Percentiles rank a stretch among this genome's conserved stretches.
Conservation (phyloP, 306 rosid species). For the Sicyos baderoa region DNA sequence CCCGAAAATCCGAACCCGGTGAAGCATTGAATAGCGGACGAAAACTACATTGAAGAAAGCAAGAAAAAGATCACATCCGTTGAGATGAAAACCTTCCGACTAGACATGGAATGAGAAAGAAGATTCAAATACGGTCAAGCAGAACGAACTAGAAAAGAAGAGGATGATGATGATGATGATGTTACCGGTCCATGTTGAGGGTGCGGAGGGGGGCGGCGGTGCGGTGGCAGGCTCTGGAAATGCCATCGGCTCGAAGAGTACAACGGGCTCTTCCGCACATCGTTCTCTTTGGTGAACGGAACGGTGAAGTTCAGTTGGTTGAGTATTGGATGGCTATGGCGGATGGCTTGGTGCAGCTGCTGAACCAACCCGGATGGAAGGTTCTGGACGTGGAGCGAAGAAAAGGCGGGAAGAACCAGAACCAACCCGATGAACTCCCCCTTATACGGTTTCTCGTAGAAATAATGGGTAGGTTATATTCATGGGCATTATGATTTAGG, state of each 20-base stretch:
- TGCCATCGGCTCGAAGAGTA: constrained; percentile 51
- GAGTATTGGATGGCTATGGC: constrained; percentile 6
- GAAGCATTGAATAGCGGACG: constrained; percentile 62
- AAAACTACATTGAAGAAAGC: constrained; percentile 36
- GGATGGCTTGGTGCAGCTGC: neutral
- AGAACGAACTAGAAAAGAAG: neutral
- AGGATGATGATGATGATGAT: neutral
- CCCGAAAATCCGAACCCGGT: constrained; percentile 60
- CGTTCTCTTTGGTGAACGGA: neutral
- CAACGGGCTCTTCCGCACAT: constrained; percentile 88
- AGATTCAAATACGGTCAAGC: neutral
- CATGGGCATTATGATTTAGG: no score
- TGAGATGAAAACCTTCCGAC: neutral
- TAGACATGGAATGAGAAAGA: neutral
- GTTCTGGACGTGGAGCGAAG: neutral
- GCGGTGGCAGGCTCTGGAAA: constrained; percentile 61
- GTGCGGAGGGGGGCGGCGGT: constrained; percentile 31
- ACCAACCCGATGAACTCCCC: no score
- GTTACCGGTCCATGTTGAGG: constrained; percentile 51
- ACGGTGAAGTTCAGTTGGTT: neutral
- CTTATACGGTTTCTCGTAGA: no score
- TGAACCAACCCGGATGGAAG: neutral
- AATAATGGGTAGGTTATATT: no score
- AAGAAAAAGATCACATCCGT: neutral
- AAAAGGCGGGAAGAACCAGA: constrained; percentile 13